Evolutionary conservation across 345 rosid genomes (phyloP).

Genomic region (Schrenkiella parvula): DNA sequence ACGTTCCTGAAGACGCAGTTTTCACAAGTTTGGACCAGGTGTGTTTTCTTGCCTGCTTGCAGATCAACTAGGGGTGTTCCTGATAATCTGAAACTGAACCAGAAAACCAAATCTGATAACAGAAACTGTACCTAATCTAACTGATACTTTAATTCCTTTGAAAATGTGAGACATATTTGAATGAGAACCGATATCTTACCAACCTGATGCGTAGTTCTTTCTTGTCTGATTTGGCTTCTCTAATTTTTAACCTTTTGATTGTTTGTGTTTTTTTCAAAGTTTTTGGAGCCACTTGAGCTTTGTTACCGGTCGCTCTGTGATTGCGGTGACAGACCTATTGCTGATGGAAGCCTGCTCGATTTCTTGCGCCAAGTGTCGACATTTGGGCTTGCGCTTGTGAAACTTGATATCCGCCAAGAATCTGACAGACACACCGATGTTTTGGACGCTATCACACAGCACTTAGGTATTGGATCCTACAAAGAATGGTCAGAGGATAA

Average conservation of each 20-base stretch:
- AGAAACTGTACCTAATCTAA: not conserved
- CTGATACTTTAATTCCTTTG: not conserved
- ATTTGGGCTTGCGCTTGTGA: slow-evolving; percentile 90
- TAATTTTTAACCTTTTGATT: not conserved
- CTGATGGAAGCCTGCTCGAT: slow-evolving; percentile 97
- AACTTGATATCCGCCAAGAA: slow-evolving; percentile 94
- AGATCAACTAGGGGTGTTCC: not conserved
- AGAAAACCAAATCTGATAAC: not conserved
- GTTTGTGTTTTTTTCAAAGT: slow-evolving; percentile 37
- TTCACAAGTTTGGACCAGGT: slow-evolving; percentile 86
- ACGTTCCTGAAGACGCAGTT: slow-evolving; percentile 69
- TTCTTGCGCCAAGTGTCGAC: slow-evolving; percentile 95
- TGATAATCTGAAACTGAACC: not conserved
- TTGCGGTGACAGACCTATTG: slow-evolving; percentile 85
- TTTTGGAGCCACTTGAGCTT: slow-evolving; percentile 97
- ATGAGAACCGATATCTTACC: not conserved
- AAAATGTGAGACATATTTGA: not conserved
- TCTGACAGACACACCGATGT: slow-evolving; percentile 94
- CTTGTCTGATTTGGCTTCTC: not conserved
- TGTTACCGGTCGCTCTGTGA: slow-evolving; percentile 84
- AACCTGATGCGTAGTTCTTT: not conserved
- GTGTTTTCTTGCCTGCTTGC: not conserved
- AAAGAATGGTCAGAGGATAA: slow-evolving; percentile 84
- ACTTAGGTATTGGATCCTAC: slow-evolving; percentile 77
- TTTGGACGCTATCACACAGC: slow-evolving; percentile 78